Evolutionary conservation across 176 grass and related monocot genomes (phyloP).

Genomic region (Lolium rigidum): DNA sequence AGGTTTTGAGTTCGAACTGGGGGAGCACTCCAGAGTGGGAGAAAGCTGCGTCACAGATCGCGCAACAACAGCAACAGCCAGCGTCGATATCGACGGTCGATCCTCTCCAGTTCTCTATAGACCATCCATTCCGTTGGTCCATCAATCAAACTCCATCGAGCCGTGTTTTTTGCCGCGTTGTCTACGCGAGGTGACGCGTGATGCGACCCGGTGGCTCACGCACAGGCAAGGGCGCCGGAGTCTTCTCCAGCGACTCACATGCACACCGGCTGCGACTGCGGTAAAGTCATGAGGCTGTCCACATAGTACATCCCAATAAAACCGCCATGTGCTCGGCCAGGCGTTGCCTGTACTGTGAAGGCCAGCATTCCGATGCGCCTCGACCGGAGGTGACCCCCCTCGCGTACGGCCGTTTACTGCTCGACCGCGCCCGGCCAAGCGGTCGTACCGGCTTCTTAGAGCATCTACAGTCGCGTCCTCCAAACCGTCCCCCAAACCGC

Average conservation of each 20-base stretch:
- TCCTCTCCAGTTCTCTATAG: background rate
- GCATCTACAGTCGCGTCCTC: no score
- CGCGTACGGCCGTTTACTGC: background rate
- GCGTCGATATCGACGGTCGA: background rate
- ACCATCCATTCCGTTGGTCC: background rate
- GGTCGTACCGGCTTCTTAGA: background rate
- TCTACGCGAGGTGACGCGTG: background rate
- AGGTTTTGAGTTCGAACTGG: no score
- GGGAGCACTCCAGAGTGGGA: background rate
- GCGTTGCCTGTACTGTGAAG: background rate
- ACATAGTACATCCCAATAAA: background rate
- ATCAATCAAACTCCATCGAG: background rate
- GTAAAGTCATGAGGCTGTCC: no score
- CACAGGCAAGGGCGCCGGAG: background rate
- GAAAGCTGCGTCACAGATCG: background rate
- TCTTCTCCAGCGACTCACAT: conserved; percentile 24
- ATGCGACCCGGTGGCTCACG: conserved; percentile 2
- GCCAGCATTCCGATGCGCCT: conserved; percentile 48
- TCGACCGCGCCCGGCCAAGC: background rate
- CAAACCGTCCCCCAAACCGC: no score
- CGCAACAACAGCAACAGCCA: background rate
- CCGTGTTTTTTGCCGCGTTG: background rate
- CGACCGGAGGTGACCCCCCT: conserved; percentile 13
- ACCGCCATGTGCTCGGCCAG: background rate
- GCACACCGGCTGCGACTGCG: background rate